These are phyloP conservation scores for Dendrobium nobile DNA, from an alignment of 106 monocot species.

Conservation along the genomic window DNA sequence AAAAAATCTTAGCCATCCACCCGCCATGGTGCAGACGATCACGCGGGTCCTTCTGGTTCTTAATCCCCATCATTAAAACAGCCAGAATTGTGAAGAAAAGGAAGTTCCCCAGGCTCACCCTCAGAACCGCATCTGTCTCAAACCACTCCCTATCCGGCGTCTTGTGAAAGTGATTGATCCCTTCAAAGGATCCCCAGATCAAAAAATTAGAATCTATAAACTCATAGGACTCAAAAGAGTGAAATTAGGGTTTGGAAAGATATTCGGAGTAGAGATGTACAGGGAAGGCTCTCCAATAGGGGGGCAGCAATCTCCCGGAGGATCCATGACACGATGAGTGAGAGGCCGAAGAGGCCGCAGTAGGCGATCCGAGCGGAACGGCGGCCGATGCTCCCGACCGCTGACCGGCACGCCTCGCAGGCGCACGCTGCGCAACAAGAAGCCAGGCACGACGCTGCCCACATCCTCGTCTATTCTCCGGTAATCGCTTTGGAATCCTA, in stretches of 20 bases:
- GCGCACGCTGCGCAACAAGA: constrained; percentile 99
- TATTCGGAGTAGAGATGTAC: constrained; percentile 22
- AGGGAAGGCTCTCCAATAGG: constrained; percentile 80
- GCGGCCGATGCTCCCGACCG: constrained; percentile 85
- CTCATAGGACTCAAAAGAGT: neutral
- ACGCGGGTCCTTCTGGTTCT: constrained; percentile 95
- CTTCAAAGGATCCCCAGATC: constrained; percentile 12
- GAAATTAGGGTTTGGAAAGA: constrained; percentile 4
- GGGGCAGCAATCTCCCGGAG: constrained; percentile 97
- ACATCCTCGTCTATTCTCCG: constrained; percentile 32
- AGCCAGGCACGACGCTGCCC: constrained; percentile 96
- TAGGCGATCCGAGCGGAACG: constrained; percentile 97
- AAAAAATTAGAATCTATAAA: neutral
- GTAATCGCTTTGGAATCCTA: neutral
- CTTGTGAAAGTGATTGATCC: constrained; percentile 91
- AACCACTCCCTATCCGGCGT: constrained; percentile 98
- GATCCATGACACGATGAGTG: constrained; percentile 89
- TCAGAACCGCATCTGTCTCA: constrained; percentile 91
- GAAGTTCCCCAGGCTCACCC: constrained; percentile 96
- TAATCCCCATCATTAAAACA: constrained; percentile 71
- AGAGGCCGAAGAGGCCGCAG: constrained; percentile 95
- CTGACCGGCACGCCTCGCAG: constrained; percentile 94
- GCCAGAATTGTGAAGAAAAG: constrained; percentile 87
- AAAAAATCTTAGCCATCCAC: constrained; percentile 90
- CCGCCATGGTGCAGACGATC: constrained; percentile 88